Base-by-base conservation (phyloP, 2,329 filamentous ascomycete species). In the Exophiala sideris region DNA sequence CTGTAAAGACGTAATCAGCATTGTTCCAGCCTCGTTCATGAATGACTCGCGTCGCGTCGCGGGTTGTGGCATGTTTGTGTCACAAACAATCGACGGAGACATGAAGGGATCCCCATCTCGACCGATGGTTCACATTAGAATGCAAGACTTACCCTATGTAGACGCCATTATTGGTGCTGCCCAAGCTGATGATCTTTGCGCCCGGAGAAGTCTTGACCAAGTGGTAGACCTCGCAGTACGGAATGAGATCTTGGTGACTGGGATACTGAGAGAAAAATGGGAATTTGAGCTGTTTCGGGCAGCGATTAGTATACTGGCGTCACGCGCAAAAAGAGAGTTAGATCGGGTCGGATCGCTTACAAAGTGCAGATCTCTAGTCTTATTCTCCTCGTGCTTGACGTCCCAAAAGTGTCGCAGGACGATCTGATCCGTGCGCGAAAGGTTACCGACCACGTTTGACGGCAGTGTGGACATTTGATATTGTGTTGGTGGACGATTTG, bases 391-490 rank as follows among this genome's bases (percentile, higher is more conserved):
- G 40, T 58, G 52, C 46, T 64, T 64, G 45, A 51, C 49, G 14
- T 64, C 60, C 62, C 62, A 64, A 53, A 64, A 64, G 36, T 61
- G 59, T 35, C 60, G 55, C 42, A 64, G 52, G 12, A 64, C 60
- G 34, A 64, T 56, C 41, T 62, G 60, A 47, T 64, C 62, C 1
- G 62, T 64, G 5, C 62, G 57, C 7, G 60, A 61, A 5, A 64
- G 52, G 18, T 58, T 60, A 21, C 55, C 52, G 16, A 60, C 32
- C 10, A 52, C 34, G 21, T 36, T 53, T 11, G 58, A 41, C n/a
- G 57, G 59, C 41, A 62, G 36, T 1, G 54, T 38, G 6, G 58
- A 52, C 38, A 59, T 52, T 5, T 45, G 52, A 33, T 51, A 50
- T 29, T 62, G 58, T 11, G 34, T 33, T 5, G 57, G 48, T 12